Evolutionary conservation across 2,329 filamentous ascomycete genomes (phyloP), one percentile per base, ranked within the genome.

Genomic region (Trichoderma pleuroti): DNA sequence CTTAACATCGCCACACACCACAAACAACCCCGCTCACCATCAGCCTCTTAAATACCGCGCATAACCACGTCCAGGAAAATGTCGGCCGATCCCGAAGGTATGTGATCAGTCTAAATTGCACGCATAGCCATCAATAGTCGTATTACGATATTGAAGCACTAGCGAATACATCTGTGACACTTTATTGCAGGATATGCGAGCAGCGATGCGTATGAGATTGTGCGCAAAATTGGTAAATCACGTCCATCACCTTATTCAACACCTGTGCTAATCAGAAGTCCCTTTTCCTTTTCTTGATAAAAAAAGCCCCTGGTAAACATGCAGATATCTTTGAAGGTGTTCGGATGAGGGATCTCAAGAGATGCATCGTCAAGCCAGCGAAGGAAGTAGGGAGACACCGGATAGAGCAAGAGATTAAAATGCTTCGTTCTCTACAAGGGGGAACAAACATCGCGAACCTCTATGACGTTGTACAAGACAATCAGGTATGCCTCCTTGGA

Each of bases 381-480:
- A 99, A 99, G 86, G 96, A 96, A 5, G 97, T 99, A 71, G 99
- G 99, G 90, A 99, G 99, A 92, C 98, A 98, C 94, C 98, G 99
- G 91, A 99, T 99, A 82, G 99, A 99, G 92, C 90, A 96, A 80
- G 96, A 99, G 84, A 99, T 99, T 90, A 99, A 99, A 87, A 99
- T 99, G 77, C 87, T 99, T 76, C 96, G 98, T 83, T 99, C 99
- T 79, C 86, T 99, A 73, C 95, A 94, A 0, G 96, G 96, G 49
- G 96, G 96, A 0, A 95, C 96, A 73, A 99, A 99, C 79, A 95
- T 99, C 74, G 92, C 99, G 72, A 94, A 94, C 49, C 86, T 99
- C 75, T 87, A 99, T 73, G 96, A 99, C 79, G 96, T 99, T 34
- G 96, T 99, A 59, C 86, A 97, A 78, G 96, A 99, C 80, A 93